A percentile compares a stretch with the other conserved stretches of the same genome.
These are phyloP conservation scores for Eimeria tenella DNA, from an alignment of 169 alveolate genomes.

Conservation along the genomic window DNA sequence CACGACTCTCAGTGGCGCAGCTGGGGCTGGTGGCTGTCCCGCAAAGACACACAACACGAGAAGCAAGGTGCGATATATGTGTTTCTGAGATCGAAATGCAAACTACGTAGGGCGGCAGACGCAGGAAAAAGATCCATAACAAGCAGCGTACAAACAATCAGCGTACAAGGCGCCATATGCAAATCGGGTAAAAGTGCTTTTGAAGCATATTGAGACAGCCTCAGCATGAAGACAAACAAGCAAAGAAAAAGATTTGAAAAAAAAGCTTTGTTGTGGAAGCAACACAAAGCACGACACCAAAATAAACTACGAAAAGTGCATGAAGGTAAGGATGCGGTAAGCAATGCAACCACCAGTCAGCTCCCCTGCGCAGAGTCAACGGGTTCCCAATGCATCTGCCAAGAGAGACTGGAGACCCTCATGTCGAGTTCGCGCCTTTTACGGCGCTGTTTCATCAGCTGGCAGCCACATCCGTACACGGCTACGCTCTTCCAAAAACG, in stretches of 20 bases:
- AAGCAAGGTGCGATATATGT: background rate
- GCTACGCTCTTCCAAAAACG: background rate
- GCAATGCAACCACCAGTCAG: background rate
- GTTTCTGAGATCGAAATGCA: background rate
- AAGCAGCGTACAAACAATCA: background rate
- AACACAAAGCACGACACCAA: too few relatives aligned
- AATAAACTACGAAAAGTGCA: too few relatives aligned
- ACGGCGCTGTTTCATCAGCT: conserved; percentile 33
- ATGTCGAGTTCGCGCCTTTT: conserved; percentile 7
- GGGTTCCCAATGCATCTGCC: conserved; percentile 12
- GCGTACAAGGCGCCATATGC: background rate
- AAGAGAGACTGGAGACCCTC: conserved; percentile 33
- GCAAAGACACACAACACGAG: background rate
- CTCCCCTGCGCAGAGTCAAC: conserved; percentile 72
- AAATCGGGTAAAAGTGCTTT: background rate
- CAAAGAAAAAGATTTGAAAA: background rate
- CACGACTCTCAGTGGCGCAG: conserved; percentile 89
- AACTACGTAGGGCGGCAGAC: background rate
- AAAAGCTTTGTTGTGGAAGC: too few relatives aligned
- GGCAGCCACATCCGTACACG: too few relatives aligned
- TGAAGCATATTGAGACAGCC: too few relatives aligned
- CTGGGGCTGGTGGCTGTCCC: conserved; percentile 62
- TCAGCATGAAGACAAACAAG: background rate
- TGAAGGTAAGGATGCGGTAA: too few relatives aligned
- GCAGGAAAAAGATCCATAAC: background rate